Percentiles rank a stretch among this genome's conserved stretches.
These are phyloP conservation scores for Leccinum griseonigrum DNA, from an alignment of 1,284 basidiomycete species.

Conservation along the genomic window DNA sequence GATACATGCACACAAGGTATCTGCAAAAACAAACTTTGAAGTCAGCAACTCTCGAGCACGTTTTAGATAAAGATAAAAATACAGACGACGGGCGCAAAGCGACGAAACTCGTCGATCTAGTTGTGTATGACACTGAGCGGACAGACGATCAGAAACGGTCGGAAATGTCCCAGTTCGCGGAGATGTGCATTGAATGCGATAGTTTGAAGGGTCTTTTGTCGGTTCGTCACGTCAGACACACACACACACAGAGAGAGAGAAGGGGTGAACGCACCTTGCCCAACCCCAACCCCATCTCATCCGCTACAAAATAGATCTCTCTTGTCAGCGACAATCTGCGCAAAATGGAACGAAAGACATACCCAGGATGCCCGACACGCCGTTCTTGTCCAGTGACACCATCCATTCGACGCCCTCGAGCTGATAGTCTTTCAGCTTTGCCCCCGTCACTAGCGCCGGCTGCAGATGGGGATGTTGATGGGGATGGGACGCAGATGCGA, in stretches of 20 bases:
- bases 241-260: background rate
- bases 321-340: background rate
- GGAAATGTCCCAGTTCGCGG: conserved; percentile 70
- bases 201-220: conserved; percentile 84
- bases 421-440: conserved; percentile 86
- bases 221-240: background rate
- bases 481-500: background rate
- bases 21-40: conserved; percentile 34
- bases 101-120: conserved; percentile 86
- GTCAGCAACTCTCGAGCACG: background rate
- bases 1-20: conserved; percentile 87
- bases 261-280: conserved; percentile 59
- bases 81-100: conserved; percentile 75
- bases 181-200: conserved; percentile 92
- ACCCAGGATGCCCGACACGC: conserved; percentile 92
- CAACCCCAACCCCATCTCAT: conserved; percentile 81
- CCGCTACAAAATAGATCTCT: conserved; percentile 47
- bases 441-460: conserved; percentile 81
- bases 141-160: conserved; percentile 88
- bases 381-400: conserved; percentile 89
- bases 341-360: conserved; percentile 23
- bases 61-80: conserved; percentile 21
- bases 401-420: conserved; percentile 97
- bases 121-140: conserved; percentile 92
- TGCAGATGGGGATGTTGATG: conserved; percentile 41